Conservation (phyloP, 345 rosid genomes). For the Ceriops tagal region DNA sequence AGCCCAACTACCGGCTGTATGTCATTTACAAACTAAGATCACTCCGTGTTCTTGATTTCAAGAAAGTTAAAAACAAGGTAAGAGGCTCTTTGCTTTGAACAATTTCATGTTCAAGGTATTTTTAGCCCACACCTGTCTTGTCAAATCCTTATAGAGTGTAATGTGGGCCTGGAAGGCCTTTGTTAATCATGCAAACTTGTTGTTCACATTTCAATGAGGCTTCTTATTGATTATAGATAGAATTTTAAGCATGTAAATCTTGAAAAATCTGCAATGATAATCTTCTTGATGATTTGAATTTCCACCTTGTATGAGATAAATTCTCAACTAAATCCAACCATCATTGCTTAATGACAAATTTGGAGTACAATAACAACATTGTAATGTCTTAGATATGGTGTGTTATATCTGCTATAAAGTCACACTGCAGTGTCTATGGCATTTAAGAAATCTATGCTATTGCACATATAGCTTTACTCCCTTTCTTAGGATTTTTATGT, state of each 20-base stretch:
- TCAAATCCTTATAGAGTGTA: not conserved
- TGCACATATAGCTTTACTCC: not conserved
- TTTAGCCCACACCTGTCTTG: not conserved
- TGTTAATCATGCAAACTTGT: not conserved
- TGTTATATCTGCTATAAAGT: no score
- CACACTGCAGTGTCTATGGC: no score
- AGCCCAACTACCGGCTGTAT: conserved; percentile 86
- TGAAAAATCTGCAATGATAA: not conserved
- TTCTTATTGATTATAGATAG: not conserved
- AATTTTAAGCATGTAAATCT: not conserved
- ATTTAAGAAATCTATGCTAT: no score
- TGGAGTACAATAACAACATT: not conserved
- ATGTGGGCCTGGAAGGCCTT: not conserved
- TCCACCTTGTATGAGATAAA: no score
- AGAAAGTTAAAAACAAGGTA: conserved; percentile 91
- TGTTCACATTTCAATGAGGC: not conserved
- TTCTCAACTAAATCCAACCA: no score
- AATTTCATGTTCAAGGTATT: not conserved
- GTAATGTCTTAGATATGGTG: not conserved
- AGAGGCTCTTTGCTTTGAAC: conserved; percentile 16
- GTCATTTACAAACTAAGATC: conserved; percentile 84
- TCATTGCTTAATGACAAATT: not conserved
- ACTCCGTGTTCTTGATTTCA: conserved; percentile 89
- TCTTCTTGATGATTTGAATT: no score
- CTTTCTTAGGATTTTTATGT: not conserved